Conservation (phyloP, 495 filamentous ascomycete species). For the Sordaria brevicollis region DNA sequence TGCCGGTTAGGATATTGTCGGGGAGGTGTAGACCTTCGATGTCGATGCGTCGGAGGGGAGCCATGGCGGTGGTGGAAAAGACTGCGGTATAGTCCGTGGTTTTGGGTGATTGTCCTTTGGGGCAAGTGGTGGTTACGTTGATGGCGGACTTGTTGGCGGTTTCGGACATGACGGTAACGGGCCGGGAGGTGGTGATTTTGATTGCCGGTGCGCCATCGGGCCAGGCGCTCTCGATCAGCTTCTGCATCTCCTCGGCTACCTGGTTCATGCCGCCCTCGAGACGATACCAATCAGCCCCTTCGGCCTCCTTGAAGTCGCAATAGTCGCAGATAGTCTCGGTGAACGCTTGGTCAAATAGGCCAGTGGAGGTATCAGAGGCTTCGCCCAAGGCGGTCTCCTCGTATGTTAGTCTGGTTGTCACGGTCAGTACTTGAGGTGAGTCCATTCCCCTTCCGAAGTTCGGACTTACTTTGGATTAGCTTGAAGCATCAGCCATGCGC, state of each 20-base stretch:
- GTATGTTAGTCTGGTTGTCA: neutral
- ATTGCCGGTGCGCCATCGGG: neutral
- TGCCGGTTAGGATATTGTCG: slow-evolving; percentile 13
- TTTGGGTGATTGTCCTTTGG: neutral
- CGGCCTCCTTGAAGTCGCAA: slow-evolving; percentile 16
- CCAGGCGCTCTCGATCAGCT: neutral
- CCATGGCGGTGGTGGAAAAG: slow-evolving; percentile 21
- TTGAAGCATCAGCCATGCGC: slow-evolving; percentile 3
- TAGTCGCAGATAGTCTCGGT: slow-evolving; percentile 25
- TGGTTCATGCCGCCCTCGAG: slow-evolving; percentile 1
- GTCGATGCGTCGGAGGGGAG: slow-evolving; percentile 19
- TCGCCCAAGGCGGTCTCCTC: slow-evolving; percentile 1
- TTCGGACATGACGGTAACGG: slow-evolving; percentile 11
- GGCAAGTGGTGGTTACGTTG: neutral
- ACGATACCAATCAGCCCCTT: neutral
- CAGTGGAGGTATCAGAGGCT: slow-evolving; percentile 12
- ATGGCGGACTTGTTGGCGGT: neutral
- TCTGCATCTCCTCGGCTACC: neutral
- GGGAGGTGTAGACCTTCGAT: slow-evolving; percentile 9
- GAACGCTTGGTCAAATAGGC: slow-evolving; percentile 27
- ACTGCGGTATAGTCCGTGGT: slow-evolving; percentile 16
- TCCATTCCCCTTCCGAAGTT: neutral
- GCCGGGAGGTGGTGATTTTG: slow-evolving; percentile 8
- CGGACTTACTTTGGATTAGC: neutral
- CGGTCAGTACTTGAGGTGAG: neutral